Evolutionary conservation across 208 protist species (phyloP), one percentile per base, ranked within the genome.

Genomic region (Leishmania turanica): DNA sequence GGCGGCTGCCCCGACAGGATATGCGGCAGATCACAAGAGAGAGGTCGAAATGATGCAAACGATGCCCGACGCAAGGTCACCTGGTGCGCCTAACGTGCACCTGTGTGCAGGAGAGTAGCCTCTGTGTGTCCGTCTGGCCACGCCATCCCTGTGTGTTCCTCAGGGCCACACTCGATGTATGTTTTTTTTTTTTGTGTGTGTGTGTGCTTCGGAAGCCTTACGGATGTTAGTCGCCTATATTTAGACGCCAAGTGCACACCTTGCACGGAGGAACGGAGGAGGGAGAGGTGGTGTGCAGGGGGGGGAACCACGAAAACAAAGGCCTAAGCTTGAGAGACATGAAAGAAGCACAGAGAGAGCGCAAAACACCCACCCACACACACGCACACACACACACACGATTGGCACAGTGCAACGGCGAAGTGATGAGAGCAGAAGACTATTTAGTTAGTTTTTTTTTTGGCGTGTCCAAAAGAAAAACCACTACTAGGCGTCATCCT

Each of bases 401-500:
- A 49, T 42, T 24, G 40, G 65, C 31, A 49, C 21, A 9, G 69
- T 31, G 2, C 45, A 21, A 34, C 11, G 11, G 27, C 13, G 54
- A 21, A 49, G 40, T 2, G 24, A 34, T 34, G 34, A 65, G 54
- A 47, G 77, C 42, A 80, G 45, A 73, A 17, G n/a, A 51, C 31
- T 62, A 34, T 34, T 37, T 51, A 53, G 13, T 49, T 49, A 8
- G 45, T 11, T 49, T 49, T 49, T 49, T 47, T 47, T 47, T 47
- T 42, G 34, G 34, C 15, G 19, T 9, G 2, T 54, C 11, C 6
- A 49, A 37, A 37, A 34, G 13, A 73, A 73, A 34, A 37, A 7
- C 45, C 27, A 73, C 47, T 24, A 65, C 45, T 77, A 88, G 47
- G 84, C 77, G 0, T 94, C 86, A 37, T 95, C 92, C 54, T 95